Conservation (phyloP, 2,329 filamentous ascomycete species). For the Ascochyta viciae-villosae region DNA sequence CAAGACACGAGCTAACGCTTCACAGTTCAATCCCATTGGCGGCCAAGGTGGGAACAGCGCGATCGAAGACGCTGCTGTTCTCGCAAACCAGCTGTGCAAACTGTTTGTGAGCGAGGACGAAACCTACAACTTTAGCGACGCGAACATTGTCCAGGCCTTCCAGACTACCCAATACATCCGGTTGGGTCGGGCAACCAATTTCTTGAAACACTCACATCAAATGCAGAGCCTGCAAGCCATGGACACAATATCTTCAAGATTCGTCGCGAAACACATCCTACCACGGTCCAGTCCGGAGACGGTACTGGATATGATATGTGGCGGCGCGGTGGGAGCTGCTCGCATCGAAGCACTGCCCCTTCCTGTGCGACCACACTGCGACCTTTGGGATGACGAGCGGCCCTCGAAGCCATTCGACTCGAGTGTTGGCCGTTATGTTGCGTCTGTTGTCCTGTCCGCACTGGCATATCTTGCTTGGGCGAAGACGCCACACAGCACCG, state of each 20-base stretch:
- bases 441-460: too few species aligned
- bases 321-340: not conserved
- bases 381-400: not conserved
- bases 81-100: conserved; percentile 41
- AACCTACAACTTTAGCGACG: too few species aligned
- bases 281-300: not conserved
- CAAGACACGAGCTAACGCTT: not conserved
- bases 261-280: not conserved
- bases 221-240: not conserved
- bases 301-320: not conserved
- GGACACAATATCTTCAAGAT: not conserved
- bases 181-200: not conserved
- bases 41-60: conserved; percentile 54
- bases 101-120: not conserved
- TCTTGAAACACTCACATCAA: not conserved
- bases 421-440: too few species aligned
- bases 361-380: not conserved
- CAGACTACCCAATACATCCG: conserved; percentile 1
- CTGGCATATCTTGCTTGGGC: too few species aligned
- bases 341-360: not conserved
- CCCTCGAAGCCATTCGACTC: too few species aligned
- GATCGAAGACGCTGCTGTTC: conserved; percentile 49
- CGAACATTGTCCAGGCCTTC: not conserved
- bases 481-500: too few species aligned
- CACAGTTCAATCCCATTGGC: conserved; percentile 18